A percentile compares a stretch with the other conserved stretches of the same genome.
Conservation (phyloP, 1,284 basidiomycete species). For the Xerocomus minutiporus region DNA sequence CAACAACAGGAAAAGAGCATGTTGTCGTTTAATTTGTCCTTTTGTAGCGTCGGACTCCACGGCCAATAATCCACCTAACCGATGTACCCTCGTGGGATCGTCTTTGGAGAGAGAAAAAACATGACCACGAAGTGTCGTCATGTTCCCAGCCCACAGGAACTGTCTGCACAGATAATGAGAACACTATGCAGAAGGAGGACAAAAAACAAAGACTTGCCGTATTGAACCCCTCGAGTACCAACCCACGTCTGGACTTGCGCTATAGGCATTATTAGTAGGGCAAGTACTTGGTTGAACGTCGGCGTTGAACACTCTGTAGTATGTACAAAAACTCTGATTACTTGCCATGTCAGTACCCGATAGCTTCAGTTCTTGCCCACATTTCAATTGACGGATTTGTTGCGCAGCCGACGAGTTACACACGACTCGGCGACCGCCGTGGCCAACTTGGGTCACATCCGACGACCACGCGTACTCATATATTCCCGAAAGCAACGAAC, state of each 20-base stretch:
- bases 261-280: conserved; percentile 66
- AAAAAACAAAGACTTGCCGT: conserved; percentile 36
- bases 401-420: too few relatives aligned
- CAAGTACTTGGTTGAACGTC: too few relatives aligned
- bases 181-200: not conserved
- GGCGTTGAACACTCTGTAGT: too few relatives aligned
- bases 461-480: too few relatives aligned
- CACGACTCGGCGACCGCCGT: too few relatives aligned
- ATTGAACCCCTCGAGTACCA: conserved; percentile 79
- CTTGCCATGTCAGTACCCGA: too few relatives aligned
- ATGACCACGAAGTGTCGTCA: conserved; percentile 80
- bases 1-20: conserved; percentile 89
- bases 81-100: conserved; percentile 90
- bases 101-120: conserved; percentile 69
- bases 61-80: conserved; percentile 70
- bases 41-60: conserved; percentile 58
- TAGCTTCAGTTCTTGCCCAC: too few relatives aligned
- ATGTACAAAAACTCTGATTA: too few relatives aligned
- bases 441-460: too few relatives aligned
- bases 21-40: conserved; percentile 88
- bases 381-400: too few relatives aligned
- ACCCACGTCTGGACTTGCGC: conserved; percentile 46
- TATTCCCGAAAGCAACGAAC: too few relatives aligned
- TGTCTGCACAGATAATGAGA: conserved; percentile 35
- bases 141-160: conserved; percentile 86